Percentiles rank a stretch among this genome's conserved stretches.
phyloP scores from a whole-genome alignment of 2,329 filamentous ascomycete genomes.

The Fusarium heterosporum region DNA sequence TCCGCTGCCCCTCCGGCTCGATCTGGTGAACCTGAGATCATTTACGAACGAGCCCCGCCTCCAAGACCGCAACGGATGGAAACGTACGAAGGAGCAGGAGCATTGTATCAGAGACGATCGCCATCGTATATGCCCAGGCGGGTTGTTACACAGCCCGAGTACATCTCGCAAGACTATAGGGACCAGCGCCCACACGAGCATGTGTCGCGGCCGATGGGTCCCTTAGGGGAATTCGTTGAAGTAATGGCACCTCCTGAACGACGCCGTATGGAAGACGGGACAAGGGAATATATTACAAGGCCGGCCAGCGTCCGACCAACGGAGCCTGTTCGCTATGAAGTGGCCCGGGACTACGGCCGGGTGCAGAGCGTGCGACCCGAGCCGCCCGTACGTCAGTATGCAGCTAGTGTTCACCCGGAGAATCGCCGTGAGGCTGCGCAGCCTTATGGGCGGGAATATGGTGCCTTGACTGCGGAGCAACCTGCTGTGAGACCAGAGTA shows the following conservation, averaged over 20 bases:
- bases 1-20: constrained; percentile 63
- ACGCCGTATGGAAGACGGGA: constrained; percentile 58
- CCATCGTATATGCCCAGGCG: constrained; percentile 65
- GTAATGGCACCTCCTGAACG: constrained; percentile 58
- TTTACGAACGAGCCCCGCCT: constrained; percentile 73
- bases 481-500: constrained; percentile 50
- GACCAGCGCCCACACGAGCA: constrained; percentile 69
- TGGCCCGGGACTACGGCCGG: constrained; percentile 57
- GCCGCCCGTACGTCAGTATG: constrained; percentile 47
- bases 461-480: constrained; percentile 42
- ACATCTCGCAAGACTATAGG: constrained; percentile 62
- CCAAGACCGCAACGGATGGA: constrained; percentile 62
- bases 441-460: constrained; percentile 51
- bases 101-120: constrained; percentile 64
- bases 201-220: constrained; percentile 61
- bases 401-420: constrained; percentile 46
- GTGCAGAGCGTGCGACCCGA: constrained; percentile 59
- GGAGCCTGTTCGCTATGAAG: constrained; percentile 58
- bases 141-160: constrained; percentile 73
- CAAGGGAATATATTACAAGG: constrained; percentile 66
- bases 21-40: constrained; percentile 63
- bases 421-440: constrained; percentile 47
- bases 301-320: constrained; percentile 69
- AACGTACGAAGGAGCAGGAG: constrained; percentile 62
- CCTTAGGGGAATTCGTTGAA: constrained; percentile 60